Percentiles rank a stretch among this genome's conserved stretches.
phyloP scores from a whole-genome alignment of 495 filamentous ascomycete genomes.

The Tuber aestivum region DNA sequence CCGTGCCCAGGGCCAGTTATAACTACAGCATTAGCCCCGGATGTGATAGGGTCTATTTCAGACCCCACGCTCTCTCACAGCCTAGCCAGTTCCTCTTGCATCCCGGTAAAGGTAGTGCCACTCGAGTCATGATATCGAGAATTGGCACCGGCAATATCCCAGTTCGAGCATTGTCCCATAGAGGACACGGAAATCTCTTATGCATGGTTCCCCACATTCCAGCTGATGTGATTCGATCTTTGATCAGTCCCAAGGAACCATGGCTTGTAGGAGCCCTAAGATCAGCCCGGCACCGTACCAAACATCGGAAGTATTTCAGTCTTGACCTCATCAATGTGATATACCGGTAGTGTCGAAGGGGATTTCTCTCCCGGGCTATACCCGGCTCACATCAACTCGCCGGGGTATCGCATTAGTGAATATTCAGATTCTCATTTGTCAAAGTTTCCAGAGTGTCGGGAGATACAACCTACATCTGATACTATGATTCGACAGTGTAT shows the following conservation, averaged over 20 bases:
- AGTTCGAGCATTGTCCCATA: background rate
- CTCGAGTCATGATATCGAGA: background rate
- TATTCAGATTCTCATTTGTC: background rate
- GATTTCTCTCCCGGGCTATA: background rate
- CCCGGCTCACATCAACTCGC: background rate
- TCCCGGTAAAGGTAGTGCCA: background rate
- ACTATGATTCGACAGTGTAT: background rate
- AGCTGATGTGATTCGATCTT: background rate
- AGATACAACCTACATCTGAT: background rate
- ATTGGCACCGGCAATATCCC: background rate
- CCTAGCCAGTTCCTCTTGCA: background rate
- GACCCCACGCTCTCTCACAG: background rate
- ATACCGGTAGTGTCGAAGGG: background rate
- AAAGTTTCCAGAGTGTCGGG: background rate
- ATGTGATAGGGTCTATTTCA: slow-evolving; percentile 5
- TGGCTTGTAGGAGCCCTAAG: background rate
- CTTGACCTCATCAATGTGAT: background rate
- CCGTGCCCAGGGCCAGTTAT: background rate
- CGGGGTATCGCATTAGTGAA: background rate
- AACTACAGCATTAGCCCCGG: background rate
- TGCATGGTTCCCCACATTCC: background rate
- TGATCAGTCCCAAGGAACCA: background rate
- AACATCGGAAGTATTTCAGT: background rate
- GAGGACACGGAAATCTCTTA: background rate
- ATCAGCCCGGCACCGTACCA: background rate